Percentiles rank a stretch among this genome's conserved stretches.
phyloP scores from a whole-genome alignment of 2,329 filamentous ascomycete species.

The Ilyonectria destructans region DNA sequence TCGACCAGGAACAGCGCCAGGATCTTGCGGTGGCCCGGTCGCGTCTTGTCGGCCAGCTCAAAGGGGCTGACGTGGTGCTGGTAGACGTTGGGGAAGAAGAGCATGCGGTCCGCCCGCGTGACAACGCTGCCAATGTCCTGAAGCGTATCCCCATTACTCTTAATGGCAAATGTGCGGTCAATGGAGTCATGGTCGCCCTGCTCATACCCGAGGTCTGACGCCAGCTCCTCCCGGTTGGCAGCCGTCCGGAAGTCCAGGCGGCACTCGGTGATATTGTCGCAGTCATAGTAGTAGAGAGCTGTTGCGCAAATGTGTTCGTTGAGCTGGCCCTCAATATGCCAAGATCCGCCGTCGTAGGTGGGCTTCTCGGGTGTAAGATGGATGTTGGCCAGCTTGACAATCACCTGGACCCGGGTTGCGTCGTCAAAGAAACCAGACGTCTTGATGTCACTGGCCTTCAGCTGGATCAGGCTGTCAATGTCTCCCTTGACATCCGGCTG shows the following conservation, averaged over 20 bases:
- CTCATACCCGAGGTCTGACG: conserved; percentile 38
- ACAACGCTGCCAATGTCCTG: conserved; percentile 64
- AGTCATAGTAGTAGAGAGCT: conserved; percentile 75
- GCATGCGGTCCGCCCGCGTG: conserved; percentile 63
- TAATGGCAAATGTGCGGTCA: conserved; percentile 55
- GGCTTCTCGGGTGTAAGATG: conserved; percentile 73
- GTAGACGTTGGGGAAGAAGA: conserved; percentile 70
- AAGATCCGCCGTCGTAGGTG: conserved; percentile 66
- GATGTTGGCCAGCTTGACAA: conserved; percentile 76
- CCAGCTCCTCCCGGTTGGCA: conserved; percentile 51
- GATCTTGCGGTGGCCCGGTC: conserved; percentile 72
- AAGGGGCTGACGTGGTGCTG: conserved; percentile 71
- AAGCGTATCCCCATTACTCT: conserved; percentile 33
- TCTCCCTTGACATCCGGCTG: conserved; percentile 36
- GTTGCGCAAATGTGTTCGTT: conserved; percentile 78
- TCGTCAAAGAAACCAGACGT: conserved; percentile 50
- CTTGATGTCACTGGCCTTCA: conserved; percentile 46
- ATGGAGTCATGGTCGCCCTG: conserved; percentile 56
- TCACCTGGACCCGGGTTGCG: conserved; percentile 68
- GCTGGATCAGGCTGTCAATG: conserved; percentile 3
- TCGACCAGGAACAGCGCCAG: conserved; percentile 75
- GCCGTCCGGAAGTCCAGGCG: conserved; percentile 66
- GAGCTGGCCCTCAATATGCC: conserved; percentile 70
- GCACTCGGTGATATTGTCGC: conserved; percentile 71
- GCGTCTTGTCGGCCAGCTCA: conserved; percentile 64